Evolutionary conservation across 345 rosid species (phyloP), one percentile per base, ranked within the genome.

Genomic region (Chamaenerion angustifolium): DNA sequence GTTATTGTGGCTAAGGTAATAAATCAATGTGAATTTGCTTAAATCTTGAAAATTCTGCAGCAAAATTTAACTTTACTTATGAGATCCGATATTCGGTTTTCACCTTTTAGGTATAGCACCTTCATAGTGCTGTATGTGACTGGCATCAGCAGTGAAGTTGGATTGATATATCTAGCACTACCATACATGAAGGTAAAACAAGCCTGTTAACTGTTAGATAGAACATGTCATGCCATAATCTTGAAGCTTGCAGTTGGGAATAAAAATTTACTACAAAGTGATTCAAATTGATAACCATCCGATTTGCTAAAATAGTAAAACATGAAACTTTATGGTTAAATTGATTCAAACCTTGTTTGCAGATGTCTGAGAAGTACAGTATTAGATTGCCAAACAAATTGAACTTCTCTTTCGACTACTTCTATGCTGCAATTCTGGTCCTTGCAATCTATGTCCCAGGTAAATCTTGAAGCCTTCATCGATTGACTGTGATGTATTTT

Each of bases 1-100:
- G 88, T 89, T 78, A 53, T 59, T 83, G 87, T 86, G 94, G 98
- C 92, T 90, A 56, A 83, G 96, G 96, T 90, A 76, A 25, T n/a
- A n/a, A n/a, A n/a, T 23, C 46, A 42, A 12, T 23, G 11, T 11
- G 35, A 52, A 43, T 51, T 49, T 17, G n/a, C 2, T 48, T 15
- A 25, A 56, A 16, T 12, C 13, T 15, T 15, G 53, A 13, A 55
- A 31, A 3, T 8, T 31, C 5, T 31, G 8, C 37, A 31, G 37
- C 37, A 31, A 31, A 5, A 1, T 7, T 31, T 31, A 31, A 4
- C 5, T 31, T 21, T 31, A 31, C 8, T 8, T n/a, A n/a, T 31
- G 37, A 31, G 37, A 5, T 31, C 37, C 23, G 46, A 31, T 16
- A 11, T 31, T 56, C 13, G 18, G 13, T 50, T 14, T 45, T 18